Conservation (phyloP, 1,139 yeast species). For the Pichia sp. region DNA sequence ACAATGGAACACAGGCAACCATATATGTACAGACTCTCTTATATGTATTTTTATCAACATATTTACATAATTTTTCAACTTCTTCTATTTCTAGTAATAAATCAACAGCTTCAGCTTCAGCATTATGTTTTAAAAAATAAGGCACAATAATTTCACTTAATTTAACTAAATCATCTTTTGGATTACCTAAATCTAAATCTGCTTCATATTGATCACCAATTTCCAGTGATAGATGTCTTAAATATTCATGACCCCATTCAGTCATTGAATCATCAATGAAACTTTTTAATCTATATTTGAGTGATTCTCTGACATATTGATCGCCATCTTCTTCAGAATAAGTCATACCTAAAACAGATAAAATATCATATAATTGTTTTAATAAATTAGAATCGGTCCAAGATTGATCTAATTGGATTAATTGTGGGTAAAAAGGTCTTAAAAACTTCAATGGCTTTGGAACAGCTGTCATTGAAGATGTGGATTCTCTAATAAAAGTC, state of each 20-base stretch:
- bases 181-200: slow-evolving; percentile 38
- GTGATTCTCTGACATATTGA: slow-evolving; percentile 56
- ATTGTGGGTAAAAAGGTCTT: slow-evolving; percentile 73
- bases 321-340: slow-evolving; percentile 68
- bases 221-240: slow-evolving; percentile 91
- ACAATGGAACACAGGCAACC: slow-evolving; percentile 91
- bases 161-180: slow-evolving; percentile 38
- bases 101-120: slow-evolving; percentile 98
- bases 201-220: slow-evolving; percentile 77
- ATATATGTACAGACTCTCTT: slow-evolving; percentile 89
- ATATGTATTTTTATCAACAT: slow-evolving; percentile 79
- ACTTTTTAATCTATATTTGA: slow-evolving; percentile 73
- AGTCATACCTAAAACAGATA: slow-evolving; percentile 94
- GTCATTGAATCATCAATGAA: slow-evolving; percentile 50
- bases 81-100: slow-evolving; percentile 81
- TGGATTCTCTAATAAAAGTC: slow-evolving; percentile 78
- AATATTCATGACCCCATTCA: slow-evolving; percentile 97
- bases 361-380: slow-evolving; percentile 65
- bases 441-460: slow-evolving; percentile 96
- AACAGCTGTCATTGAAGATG: slow-evolving; percentile 98
- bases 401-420: slow-evolving; percentile 51
- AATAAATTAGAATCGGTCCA: slow-evolving; percentile 45
- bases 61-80: slow-evolving; percentile 74
- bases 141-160: slow-evolving; percentile 80
- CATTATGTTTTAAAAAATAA: slow-evolving; percentile 87